These are phyloP conservation scores for Trametes cingulata DNA, from an alignment of 768 basidiomycete species.

Conservation along the genomic window DNA sequence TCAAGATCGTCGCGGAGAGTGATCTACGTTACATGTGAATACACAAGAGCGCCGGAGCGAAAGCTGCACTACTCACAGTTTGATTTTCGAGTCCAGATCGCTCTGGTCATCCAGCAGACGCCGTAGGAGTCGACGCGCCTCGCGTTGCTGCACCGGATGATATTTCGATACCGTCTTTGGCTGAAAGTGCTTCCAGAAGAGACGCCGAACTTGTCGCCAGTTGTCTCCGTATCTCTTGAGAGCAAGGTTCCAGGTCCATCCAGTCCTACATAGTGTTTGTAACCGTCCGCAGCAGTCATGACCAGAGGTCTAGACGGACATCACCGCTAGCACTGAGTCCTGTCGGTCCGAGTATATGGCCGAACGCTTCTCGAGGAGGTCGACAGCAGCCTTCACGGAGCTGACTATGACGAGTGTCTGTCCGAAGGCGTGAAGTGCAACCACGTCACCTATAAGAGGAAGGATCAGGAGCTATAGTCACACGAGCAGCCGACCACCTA, in stretches of 20 bases:
- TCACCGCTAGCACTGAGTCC: not conserved
- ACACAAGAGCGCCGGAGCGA: no score
- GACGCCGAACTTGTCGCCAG: conserved; percentile 7
- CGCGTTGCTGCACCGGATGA: not conserved
- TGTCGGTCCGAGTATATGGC: not conserved
- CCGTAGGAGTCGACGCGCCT: not conserved
- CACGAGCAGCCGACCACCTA: no score
- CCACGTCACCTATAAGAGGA: not conserved
- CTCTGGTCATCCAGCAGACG: not conserved
- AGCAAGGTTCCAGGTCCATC: conserved; percentile 5
- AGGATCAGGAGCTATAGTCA: not conserved
- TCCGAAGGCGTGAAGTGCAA: not conserved
- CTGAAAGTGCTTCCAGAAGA: not conserved
- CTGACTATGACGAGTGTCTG: not conserved
- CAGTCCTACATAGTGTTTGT: not conserved
- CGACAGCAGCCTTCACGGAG: not conserved
- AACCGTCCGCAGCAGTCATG: not conserved
- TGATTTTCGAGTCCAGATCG: not conserved
- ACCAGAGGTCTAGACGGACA: not conserved
- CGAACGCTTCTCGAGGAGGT: not conserved
- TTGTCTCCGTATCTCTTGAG: conserved; percentile 1
- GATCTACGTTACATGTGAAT: not conserved
- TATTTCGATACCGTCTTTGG: not conserved
- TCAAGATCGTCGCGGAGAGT: not conserved
- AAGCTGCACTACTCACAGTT: not conserved